phyloP scores from a whole-genome alignment of 768 basidiomycete genomes.

The Boletus barrowsii region DNA sequence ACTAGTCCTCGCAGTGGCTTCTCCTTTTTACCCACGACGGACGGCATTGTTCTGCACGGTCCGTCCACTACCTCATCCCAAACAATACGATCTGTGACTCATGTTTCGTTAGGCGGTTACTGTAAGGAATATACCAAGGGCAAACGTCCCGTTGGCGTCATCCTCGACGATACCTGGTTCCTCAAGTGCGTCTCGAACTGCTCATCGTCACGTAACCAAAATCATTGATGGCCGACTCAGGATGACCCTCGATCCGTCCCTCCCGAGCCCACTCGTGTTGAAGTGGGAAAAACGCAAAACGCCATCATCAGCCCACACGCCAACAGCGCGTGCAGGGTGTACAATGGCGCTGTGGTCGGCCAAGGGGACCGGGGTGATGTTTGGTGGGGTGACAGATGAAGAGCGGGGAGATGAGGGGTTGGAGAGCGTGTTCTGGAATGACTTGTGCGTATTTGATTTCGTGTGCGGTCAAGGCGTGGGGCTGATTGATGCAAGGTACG shows the following conservation, averaged over 20 bases:
- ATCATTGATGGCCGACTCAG: slow-evolving; percentile 15
- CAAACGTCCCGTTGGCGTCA: slow-evolving; percentile 80
- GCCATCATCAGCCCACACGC: slow-evolving; percentile 53
- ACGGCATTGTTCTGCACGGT: slow-evolving; percentile 83
- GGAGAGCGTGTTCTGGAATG: slow-evolving; percentile 85
- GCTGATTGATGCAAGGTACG: slow-evolving; percentile 55
- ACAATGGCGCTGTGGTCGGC: slow-evolving; percentile 81
- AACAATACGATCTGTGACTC: background rate
- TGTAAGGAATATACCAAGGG: slow-evolving; percentile 88
- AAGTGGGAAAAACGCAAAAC: slow-evolving; percentile 90
- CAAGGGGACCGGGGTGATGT: slow-evolving; percentile 70
- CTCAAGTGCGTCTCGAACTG: slow-evolving; percentile 49
- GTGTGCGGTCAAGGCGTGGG: background rate
- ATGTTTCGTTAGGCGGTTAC: slow-evolving; percentile 64
- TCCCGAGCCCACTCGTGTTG: slow-evolving; percentile 39
- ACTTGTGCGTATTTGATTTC: slow-evolving; percentile 43
- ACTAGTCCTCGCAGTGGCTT: slow-evolving; percentile 75
- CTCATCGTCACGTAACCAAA: background rate
- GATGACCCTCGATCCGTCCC: slow-evolving; percentile 29
- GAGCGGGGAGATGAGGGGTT: slow-evolving; percentile 81
- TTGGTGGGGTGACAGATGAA: slow-evolving; percentile 88
- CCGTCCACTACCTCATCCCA: background rate
- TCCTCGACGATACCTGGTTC: slow-evolving; percentile 89
- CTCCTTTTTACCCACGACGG: slow-evolving; percentile 73
- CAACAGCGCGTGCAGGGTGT: slow-evolving; percentile 71